Percentiles rank a stretch among this genome's conserved stretches.
phyloP scores from a whole-genome alignment of 495 filamentous ascomycete genomes.

The Xylaria longipes region DNA sequence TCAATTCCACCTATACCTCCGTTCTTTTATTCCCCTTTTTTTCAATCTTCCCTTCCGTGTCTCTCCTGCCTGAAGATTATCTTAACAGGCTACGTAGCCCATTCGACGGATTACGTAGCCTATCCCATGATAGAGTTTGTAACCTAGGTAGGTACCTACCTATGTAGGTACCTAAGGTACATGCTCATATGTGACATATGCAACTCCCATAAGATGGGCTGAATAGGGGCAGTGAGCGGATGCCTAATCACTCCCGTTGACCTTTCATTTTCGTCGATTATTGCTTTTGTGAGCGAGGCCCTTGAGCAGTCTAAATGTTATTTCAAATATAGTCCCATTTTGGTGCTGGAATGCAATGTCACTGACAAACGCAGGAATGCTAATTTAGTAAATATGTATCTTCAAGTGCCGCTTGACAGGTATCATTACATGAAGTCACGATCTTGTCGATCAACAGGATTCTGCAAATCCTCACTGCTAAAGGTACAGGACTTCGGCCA shows the following conservation, averaged over 20 bases:
- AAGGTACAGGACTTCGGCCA: neutral
- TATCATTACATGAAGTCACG: neutral
- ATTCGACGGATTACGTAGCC: neutral
- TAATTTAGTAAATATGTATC: neutral
- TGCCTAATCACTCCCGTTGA: neutral
- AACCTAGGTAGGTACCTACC: too few species aligned
- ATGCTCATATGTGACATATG: too few species aligned
- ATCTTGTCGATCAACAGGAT: neutral
- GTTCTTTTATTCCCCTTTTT: neutral
- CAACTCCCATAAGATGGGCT: neutral
- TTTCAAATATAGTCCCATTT: neutral
- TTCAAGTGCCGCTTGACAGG: neutral
- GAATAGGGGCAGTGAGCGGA: neutral
- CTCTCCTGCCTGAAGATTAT: neutral
- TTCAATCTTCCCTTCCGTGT: neutral
- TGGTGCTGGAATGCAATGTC: neutral
- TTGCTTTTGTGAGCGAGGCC: neutral
- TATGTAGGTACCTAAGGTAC: too few species aligned
- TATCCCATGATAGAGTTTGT: neutral
- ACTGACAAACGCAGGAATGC: too few species aligned
- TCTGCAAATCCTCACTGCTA: neutral
- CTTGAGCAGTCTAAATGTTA: neutral
- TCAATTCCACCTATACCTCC: slow-evolving; percentile 19
- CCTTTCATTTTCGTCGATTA: neutral
- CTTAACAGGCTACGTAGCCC: too few species aligned